Conservation (phyloP, 352 stramenopile genomes). For the Phytopythium oedochilum region DNA sequence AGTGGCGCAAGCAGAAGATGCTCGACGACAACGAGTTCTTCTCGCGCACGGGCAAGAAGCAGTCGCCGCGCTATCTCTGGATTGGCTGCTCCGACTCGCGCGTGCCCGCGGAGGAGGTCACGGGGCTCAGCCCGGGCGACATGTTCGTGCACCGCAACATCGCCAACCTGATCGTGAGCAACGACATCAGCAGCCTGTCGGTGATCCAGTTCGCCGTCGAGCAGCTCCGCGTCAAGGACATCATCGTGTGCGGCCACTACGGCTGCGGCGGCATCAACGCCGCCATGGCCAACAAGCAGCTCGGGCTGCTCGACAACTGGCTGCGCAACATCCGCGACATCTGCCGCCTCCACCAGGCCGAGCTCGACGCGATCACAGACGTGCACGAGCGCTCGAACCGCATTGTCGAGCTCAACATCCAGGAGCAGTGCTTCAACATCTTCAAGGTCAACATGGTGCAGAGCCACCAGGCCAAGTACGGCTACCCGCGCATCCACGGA, state of each 20-base stretch:
- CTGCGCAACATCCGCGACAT: constrained; percentile 87
- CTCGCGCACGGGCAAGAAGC: constrained; percentile 21
- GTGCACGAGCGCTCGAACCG: constrained; percentile 70
- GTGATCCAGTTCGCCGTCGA: constrained; percentile 85
- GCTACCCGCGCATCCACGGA: constrained; percentile 85
- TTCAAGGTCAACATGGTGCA: constrained; percentile 90
- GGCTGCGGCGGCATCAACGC: constrained; percentile 87
- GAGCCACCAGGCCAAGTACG: constrained; percentile 84
- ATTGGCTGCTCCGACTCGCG: constrained; percentile 89
- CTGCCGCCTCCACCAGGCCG: constrained; percentile 52
- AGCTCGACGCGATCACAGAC: constrained; percentile 84
- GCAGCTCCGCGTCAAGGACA: constrained; percentile 88
- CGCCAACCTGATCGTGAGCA: constrained; percentile 68
- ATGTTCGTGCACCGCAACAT: constrained; percentile 92
- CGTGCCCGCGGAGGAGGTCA: constrained; percentile 84
- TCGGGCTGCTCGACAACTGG: constrained; percentile 89
- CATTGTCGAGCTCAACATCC: constrained; percentile 86
- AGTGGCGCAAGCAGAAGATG: constrained; percentile 45
- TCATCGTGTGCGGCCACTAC: constrained; percentile 92
- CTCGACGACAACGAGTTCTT: constrained; percentile 39
- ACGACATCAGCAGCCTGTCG: constrained; percentile 62
- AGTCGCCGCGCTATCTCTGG: constrained; percentile 81
- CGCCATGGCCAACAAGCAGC: constrained; percentile 70
- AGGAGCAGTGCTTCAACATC: constrained; percentile 89
- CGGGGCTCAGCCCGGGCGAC: constrained; percentile 72